Conservation (phyloP, 306 rosid species). For the Sesbania bispinosa region DNA sequence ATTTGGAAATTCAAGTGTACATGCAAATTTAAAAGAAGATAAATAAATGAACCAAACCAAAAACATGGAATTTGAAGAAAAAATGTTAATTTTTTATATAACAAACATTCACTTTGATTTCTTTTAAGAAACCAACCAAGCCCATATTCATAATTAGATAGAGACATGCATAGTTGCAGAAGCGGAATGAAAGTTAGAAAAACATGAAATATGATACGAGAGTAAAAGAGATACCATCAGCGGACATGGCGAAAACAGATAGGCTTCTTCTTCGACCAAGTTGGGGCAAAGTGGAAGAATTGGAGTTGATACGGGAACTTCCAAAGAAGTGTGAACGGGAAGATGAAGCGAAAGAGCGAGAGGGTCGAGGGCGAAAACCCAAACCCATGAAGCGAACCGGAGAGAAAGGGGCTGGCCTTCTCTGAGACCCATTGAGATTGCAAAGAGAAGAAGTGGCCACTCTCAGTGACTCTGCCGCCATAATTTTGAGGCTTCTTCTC, state of each 20-base stretch:
- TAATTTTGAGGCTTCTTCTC: constrained; percentile 2
- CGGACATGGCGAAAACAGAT: constrained; percentile 74
- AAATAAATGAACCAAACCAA: background rate
- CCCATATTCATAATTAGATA: background rate
- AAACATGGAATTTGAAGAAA: background rate
- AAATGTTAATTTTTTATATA: background rate
- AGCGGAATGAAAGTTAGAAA: background rate
- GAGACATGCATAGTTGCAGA: background rate
- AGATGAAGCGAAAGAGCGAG: constrained; percentile 43
- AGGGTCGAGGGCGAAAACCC: constrained; percentile 43
- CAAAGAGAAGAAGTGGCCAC: constrained; percentile 43
- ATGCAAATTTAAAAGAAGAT: background rate
- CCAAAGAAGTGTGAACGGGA: constrained; percentile 59
- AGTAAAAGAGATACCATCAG: constrained; percentile 55
- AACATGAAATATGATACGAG: background rate
- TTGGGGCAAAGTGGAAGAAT: constrained; percentile 39
- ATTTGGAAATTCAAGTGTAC: background rate
- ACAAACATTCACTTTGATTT: background rate
- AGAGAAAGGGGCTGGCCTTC: constrained; percentile 48
- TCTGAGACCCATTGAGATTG: constrained; percentile 59
- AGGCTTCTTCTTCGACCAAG: constrained; percentile 41
- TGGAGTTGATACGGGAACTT: constrained; percentile 32
- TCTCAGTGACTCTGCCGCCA: constrained; percentile 72
- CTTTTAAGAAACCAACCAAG: background rate
- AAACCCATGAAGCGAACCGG: constrained; percentile 43